phyloP scores from a whole-genome alignment of 257 asterid species.

The Linderniella brevidens region DNA sequence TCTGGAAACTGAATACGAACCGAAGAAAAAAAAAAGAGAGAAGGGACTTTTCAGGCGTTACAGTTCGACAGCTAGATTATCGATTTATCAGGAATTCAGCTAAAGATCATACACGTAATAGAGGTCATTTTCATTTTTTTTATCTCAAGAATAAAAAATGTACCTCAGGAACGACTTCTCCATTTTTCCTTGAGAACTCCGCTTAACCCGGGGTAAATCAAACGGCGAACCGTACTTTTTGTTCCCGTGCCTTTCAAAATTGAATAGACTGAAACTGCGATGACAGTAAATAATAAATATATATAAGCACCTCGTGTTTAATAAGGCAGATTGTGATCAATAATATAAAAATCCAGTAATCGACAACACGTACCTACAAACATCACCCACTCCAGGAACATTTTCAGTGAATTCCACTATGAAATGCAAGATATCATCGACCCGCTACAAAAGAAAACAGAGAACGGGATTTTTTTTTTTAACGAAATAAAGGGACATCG shows the following conservation, averaged over 20 bases:
- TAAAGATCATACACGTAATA: too few relatives aligned
- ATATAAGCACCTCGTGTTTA: too few relatives aligned
- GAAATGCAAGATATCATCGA: conserved; percentile 65
- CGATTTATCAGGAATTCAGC: too few relatives aligned
- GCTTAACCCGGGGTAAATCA: conserved; percentile 28
- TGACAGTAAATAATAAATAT: neutral
- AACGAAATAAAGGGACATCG: neutral
- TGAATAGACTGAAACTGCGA: conserved; percentile 78
- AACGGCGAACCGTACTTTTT: conserved; percentile 62
- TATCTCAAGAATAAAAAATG: neutral
- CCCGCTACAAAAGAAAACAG: conserved; percentile 37
- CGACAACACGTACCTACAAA: conserved; percentile 48
- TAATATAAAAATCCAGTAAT: neutral
- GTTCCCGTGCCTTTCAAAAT: conserved; percentile 77
- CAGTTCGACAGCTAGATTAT: neutral
- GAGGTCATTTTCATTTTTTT: too few relatives aligned
- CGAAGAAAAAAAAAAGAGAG: neutral
- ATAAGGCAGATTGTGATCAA: neutral
- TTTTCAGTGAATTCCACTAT: conserved; percentile 68
- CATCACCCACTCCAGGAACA: conserved; percentile 87
- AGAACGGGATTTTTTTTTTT: neutral
- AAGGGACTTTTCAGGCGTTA: conserved; percentile 1
- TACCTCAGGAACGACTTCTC: conserved; percentile 95
- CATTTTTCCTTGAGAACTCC: conserved; percentile 98
- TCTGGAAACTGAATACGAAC: conserved; percentile 47